A percentile compares a stretch with the other conserved stretches of the same genome.
These are phyloP conservation scores for Craterostigma plantagineum DNA, from an alignment of 257 asterid species.

Conservation along the genomic window DNA sequence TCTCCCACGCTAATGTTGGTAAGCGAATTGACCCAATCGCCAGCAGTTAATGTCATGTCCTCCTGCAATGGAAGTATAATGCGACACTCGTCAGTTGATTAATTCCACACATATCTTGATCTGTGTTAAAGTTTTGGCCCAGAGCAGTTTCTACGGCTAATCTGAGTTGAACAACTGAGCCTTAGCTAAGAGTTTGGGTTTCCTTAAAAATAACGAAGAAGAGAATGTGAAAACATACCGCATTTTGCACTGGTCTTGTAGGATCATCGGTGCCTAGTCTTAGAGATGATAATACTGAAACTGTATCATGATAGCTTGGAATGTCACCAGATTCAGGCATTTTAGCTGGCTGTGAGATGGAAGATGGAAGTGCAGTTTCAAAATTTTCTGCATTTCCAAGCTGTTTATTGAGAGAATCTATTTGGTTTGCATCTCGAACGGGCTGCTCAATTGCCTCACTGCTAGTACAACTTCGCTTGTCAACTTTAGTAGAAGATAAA, in stretches of 20 bases:
- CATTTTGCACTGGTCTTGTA: conserved; percentile 25
- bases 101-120: too few species aligned
- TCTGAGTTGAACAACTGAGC: too few species aligned
- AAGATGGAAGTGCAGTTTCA: too few species aligned
- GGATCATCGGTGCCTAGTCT: conserved; percentile 20
- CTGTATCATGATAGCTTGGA: conserved; percentile 13
- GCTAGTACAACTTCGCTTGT: conserved; percentile 15
- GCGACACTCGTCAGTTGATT: not conserved
- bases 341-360: too few species aligned
- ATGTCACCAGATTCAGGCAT: too few species aligned
- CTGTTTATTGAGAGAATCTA: conserved; percentile 12
- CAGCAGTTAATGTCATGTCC: conserved; percentile 30
- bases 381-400: conserved; percentile 15
- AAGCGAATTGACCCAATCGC: conserved; percentile 88
- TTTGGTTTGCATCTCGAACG: conserved; percentile 15
- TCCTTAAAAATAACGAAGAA: conserved; percentile 3
- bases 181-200: too few species aligned
- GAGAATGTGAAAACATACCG: conserved; percentile 20
- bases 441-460: conserved; percentile 15
- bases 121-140: too few species aligned
- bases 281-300: conserved; percentile 12
- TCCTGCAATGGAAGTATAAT: conserved; percentile 17
- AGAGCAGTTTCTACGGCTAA: too few species aligned
- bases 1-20: conserved; percentile 79
- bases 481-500: conserved; percentile 17